A percentile compares a stretch with the other conserved stretches of the same genome.
phyloP scores from a whole-genome alignment of 441 rosid genomes.

The Cnidoscolus chayamansa region DNA sequence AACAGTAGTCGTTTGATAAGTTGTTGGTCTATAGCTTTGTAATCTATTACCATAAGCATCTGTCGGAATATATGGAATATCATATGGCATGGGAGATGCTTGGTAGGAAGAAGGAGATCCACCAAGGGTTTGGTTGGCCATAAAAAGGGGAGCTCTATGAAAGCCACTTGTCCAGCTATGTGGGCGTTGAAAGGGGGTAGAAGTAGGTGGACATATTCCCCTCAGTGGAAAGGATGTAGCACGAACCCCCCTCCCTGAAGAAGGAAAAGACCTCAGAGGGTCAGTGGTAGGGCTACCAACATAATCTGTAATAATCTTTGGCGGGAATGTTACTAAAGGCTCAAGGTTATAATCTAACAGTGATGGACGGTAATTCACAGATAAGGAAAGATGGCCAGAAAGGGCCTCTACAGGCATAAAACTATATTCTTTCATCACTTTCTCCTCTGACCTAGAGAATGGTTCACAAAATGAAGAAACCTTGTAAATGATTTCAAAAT shows the following conservation, averaged over 20 bases:
- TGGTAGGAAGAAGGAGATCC: conserved; percentile 58
- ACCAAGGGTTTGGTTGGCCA: conserved; percentile 40
- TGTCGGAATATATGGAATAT: conserved; percentile 49
- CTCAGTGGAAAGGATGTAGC: conserved; percentile 59
- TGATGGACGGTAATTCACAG: conserved; percentile 62
- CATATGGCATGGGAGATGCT: conserved; percentile 37
- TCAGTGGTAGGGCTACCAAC: conserved; percentile 85
- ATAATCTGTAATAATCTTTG: conserved; percentile 73
- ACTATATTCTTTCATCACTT: conserved; percentile 52
- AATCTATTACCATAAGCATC: conserved; percentile 42
- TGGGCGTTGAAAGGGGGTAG: conserved; percentile 59
- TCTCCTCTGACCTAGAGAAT: conserved; percentile 59
- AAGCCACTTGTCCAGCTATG: conserved; percentile 94
- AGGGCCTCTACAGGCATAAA: conserved; percentile 73
- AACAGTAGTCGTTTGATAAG: conserved; percentile 33
- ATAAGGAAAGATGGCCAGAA: conserved; percentile 64
- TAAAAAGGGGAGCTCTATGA: conserved; percentile 49
- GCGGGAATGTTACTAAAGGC: conserved; percentile 57
- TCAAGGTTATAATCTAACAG: conserved; percentile 66
- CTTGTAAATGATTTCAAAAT: conserved; percentile 65
- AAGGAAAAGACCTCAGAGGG: conserved; percentile 72
- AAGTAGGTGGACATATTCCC: conserved; percentile 44
- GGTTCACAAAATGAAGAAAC: conserved; percentile 73
- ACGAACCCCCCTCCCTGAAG: conserved; percentile 48
- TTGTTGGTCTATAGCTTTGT: conserved; percentile 38